Evolutionary conservation across 371 early-diverging fungal genomes (phyloP).

Genomic region (Zychaea mexicana): DNA sequence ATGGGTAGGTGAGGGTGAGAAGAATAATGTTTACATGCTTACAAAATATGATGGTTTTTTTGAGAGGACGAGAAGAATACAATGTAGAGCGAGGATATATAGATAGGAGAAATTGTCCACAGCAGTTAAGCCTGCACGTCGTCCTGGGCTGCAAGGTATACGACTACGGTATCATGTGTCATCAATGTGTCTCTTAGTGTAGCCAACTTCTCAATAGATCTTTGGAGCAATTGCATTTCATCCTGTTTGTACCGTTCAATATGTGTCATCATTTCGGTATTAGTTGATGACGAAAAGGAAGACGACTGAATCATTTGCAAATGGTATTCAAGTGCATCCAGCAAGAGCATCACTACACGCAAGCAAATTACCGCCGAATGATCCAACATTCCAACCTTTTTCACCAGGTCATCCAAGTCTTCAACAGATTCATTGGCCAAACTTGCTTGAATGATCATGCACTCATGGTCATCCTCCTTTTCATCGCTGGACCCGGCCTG

Average conservation of each 20-base stretch:
- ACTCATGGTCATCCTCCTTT: not conserved
- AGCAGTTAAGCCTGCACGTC: not conserved
- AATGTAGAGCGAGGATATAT: not conserved
- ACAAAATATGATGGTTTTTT: no score
- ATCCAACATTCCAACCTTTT: not conserved
- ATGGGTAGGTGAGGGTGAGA: no score
- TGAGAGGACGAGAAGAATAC: no score
- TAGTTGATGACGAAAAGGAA: not conserved
- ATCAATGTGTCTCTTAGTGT: not conserved
- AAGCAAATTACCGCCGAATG: slow-evolving; percentile 24
- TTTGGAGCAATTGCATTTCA: slow-evolving; percentile 6
- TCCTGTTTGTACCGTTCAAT: slow-evolving; percentile 12
- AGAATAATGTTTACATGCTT: no score
- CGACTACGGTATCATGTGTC: slow-evolving; percentile 1
- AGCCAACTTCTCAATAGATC: not conserved
- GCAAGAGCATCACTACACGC: slow-evolving; percentile 23
- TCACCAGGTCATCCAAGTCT: slow-evolving; percentile 7
- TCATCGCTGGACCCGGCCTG: no score
- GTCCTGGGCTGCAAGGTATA: slow-evolving; percentile 5
- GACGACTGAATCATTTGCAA: not conserved
- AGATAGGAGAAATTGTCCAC: not conserved
- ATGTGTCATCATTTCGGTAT: not conserved
- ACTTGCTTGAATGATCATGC: not conserved
- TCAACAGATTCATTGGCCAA: not conserved
- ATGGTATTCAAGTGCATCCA: slow-evolving; percentile 27